Evolutionary conservation across 164 flowering plant genomes (phyloP), one percentile per base, ranked within the genome.

Genomic region (Kalanchoe fedtschenkoi): DNA sequence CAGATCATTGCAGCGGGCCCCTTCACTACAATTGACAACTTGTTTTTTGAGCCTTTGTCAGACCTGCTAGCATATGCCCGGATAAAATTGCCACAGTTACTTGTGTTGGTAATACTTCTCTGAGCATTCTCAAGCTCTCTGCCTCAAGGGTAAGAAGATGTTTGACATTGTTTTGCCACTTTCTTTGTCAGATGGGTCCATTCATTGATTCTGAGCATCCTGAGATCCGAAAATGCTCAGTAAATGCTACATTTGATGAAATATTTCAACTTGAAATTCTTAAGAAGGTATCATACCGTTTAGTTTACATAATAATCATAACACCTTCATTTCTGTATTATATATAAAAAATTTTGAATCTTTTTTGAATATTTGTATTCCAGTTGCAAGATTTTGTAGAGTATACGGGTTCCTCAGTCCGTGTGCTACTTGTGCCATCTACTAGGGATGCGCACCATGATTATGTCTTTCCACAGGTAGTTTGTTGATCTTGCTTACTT

Each of bases 1-100:
- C 90, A 95, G 99, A 74, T 91, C 61, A 80, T 91, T 77, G 99
- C 96, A 62, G 83, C 96, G 26, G 97, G 97, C 55, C 99, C 97
- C 46, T 91, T 79, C 68, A 84, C 96, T 47, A 95, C 99, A 62
- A 79, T 75, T 59, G 99, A 95, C 70, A 95, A 95, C 73, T 74
- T 95, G 58, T 69, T 83, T 44, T 95, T 89, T 77, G 96, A 95
- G 75, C 99, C 99, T 70, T 71, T 95, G 46, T 61, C 65, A 24
- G 99, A 91, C 67, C 71, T 95, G 69, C 80, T 95, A 59, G 82
- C 91, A 43, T 89, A 87, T 77, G 91, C 90, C 70, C 81, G 76
- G 15, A 82, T 91, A 75, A 95, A 84, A 76, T 79, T 72, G 54
- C 95, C 96, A 59, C 97, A 91, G 74, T 70, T 95, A 79, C 84